Evolutionary conservation across 176 grass and related monocot genomes (phyloP).

Genomic region (Eremochloa ophiuroides): DNA sequence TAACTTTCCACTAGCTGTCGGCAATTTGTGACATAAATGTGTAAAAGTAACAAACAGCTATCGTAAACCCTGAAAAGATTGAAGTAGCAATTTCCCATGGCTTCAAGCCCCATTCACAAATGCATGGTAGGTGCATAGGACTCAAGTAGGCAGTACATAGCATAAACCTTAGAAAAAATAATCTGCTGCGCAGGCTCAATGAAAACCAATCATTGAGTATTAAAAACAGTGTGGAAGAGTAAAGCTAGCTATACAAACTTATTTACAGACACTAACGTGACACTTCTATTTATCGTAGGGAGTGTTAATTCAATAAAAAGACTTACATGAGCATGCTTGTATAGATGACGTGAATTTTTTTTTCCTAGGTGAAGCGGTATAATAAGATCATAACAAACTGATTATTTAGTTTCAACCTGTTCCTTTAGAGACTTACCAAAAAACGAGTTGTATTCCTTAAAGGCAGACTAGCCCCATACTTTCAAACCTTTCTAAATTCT

Average conservation of each 20-base stretch:
- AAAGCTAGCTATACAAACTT: not conserved
- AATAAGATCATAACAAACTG: not conserved
- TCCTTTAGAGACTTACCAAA: not conserved
- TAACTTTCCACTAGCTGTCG: not conserved
- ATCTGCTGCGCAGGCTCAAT: not conserved
- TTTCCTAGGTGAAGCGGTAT: not conserved
- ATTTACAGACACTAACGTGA: not conserved
- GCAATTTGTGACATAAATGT: not conserved
- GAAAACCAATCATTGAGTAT: not conserved
- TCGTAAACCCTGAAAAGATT: not conserved
- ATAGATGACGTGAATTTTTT: not conserved
- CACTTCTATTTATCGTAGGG: not conserved
- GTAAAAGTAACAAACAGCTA: conserved; percentile 2
- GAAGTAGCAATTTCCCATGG: not conserved
- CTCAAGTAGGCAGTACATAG: not conserved
- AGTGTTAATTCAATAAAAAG: not conserved
- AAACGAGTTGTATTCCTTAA: not conserved
- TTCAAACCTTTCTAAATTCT: not conserved
- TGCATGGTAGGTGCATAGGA: not conserved
- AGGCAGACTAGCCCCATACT: not conserved
- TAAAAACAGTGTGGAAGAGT: not conserved
- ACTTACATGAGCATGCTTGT: not conserved
- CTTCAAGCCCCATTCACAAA: not conserved
- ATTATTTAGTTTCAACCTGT: not conserved
- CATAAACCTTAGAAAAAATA: not conserved